Evolutionary conservation across 495 filamentous ascomycete genomes (phyloP).

Genomic region (Rhizodiscina lignyota): DNA sequence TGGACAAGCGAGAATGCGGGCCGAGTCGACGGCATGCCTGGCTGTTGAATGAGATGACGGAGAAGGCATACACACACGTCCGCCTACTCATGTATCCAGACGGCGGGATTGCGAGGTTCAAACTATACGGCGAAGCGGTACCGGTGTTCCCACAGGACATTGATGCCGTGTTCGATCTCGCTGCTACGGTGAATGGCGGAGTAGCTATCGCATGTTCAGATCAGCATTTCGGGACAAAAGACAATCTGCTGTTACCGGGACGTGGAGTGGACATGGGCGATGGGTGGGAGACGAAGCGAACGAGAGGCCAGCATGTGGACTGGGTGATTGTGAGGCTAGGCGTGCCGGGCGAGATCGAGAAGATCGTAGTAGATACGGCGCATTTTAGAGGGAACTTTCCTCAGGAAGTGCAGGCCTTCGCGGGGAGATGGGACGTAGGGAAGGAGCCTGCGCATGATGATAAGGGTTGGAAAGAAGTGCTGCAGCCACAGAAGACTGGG

Average conservation of each 20-base stretch:
- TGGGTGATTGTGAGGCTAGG: conserved; percentile 75
- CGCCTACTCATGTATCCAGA: conserved; percentile 83
- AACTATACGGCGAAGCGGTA: conserved; percentile 64
- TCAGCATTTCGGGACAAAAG: conserved; percentile 71
- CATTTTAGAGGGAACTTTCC: conserved; percentile 88
- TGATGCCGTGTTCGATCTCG: conserved; percentile 59
- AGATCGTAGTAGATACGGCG: conserved; percentile 70
- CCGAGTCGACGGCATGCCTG: conserved; percentile 64
- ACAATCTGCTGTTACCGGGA: conserved; percentile 72
- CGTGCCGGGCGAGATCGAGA: conserved; percentile 48
- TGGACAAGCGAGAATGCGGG: conserved; percentile 53
- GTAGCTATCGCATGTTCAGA: conserved; percentile 62
- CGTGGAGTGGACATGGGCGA: conserved; percentile 86
- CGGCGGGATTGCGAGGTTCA: conserved; percentile 79
- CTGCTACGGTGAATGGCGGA: conserved; percentile 67
- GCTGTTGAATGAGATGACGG: conserved; percentile 39
- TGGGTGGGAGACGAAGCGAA: conserved; percentile 85
- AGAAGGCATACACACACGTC: conserved; percentile 67
- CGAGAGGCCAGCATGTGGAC: conserved; percentile 62
- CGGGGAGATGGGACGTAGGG: conserved; percentile 34
- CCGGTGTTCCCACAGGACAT: conserved; percentile 47
- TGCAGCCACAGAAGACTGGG: conserved; percentile 48
- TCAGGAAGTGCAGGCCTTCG: conserved; percentile 55
- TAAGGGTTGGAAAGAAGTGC: conserved; percentile 51
- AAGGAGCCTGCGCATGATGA: conserved; percentile 41